phyloP scores from a whole-genome alignment of 2,329 filamentous ascomycete genomes.

The Podosphaera aphanis region DNA sequence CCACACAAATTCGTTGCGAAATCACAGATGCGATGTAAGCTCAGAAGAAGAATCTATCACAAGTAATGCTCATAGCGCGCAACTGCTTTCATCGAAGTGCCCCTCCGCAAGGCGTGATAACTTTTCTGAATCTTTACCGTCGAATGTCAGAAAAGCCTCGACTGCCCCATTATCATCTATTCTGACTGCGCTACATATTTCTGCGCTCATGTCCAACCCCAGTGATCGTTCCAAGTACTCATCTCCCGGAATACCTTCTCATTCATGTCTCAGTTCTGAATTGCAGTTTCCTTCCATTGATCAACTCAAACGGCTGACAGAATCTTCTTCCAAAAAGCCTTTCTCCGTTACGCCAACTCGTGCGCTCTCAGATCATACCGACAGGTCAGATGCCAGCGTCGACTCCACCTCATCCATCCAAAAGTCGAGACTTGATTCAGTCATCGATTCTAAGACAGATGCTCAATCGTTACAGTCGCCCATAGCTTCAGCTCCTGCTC shows the following conservation, averaged over 20 bases:
- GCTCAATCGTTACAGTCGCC: constrained; percentile 14
- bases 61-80: constrained; percentile 12
- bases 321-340: constrained; percentile 53
- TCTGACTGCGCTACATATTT: constrained; percentile 44
- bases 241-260: constrained; percentile 29
- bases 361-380: constrained; percentile 39
- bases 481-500: constrained; percentile 41
- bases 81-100: background rate
- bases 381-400: constrained; percentile 22
- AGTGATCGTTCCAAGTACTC: constrained; percentile 26
- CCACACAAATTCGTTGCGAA: constrained; percentile 22
- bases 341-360: constrained; percentile 76
- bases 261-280: constrained; percentile 23
- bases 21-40: constrained; percentile 20
- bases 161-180: constrained; percentile 39
- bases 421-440: constrained; percentile 18
- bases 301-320: constrained; percentile 73
- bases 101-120: constrained; percentile 17
- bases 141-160: constrained; percentile 22
- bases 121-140: constrained; percentile 21
- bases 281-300: constrained; percentile 36
- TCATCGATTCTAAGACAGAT: constrained; percentile 13
- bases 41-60: constrained; percentile 17
- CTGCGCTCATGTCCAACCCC: constrained; percentile 29
- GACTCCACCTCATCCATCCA: constrained; percentile 18